These are phyloP conservation scores for Pelargonium nanum DNA, from an alignment of 345 rosid genomes.

Conservation along the genomic window DNA sequence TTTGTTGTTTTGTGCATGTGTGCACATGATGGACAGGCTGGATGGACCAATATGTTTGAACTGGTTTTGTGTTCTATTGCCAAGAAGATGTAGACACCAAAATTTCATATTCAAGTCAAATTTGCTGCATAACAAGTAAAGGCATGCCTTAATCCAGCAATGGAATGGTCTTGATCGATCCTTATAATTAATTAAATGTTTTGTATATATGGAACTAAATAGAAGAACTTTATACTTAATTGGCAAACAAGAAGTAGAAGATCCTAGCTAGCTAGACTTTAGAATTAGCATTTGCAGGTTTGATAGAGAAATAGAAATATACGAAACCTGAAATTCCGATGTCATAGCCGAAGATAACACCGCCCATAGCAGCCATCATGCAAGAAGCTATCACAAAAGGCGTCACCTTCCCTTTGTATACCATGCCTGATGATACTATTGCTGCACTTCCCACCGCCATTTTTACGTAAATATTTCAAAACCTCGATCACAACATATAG, in stretches of 20 bases:
- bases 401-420: constrained; percentile 47
- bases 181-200: too few relatives aligned
- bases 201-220: too few relatives aligned
- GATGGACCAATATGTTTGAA: too few relatives aligned
- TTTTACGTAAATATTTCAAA: neutral
- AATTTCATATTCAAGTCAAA: neutral
- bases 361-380: constrained; percentile 85
- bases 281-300: neutral
- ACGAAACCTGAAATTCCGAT: constrained; percentile 71
- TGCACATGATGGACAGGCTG: too few relatives aligned
- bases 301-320: neutral
- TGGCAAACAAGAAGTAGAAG: neutral
- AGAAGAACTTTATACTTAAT: neutral
- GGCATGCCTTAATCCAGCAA: too few relatives aligned
- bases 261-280: too few relatives aligned
- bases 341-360: constrained; percentile 80
- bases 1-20: too few relatives aligned
- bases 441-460: constrained; percentile 39
- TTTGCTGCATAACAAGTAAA: too few relatives aligned
- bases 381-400: constrained; percentile 56
- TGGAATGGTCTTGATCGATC: too few relatives aligned
- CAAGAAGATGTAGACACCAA: neutral
- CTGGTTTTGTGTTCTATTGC: too few relatives aligned
- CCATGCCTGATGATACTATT: constrained; percentile 9
- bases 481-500: neutral